A percentile compares a stretch with the other conserved stretches of the same genome.
Evolutionary conservation across 306 rosid genomes (phyloP).

Genomic region (Trichosanthes cucumerina): DNA sequence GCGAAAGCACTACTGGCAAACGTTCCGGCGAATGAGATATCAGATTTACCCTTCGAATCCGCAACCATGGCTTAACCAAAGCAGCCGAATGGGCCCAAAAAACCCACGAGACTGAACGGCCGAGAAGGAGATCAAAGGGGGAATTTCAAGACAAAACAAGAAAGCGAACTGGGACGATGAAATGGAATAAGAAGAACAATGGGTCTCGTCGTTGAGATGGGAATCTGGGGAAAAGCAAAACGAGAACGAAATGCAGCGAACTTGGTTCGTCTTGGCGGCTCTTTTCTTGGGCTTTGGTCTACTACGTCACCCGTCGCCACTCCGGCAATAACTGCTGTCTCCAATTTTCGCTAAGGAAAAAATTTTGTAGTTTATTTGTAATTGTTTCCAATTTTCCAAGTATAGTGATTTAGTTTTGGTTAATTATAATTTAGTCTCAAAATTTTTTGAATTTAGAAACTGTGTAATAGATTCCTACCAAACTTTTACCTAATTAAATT

Average conservation of each 20-base stretch:
- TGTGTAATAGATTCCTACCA: too few species aligned
- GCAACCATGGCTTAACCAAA: constrained; percentile 35
- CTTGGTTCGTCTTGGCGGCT: not conserved
- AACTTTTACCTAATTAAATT: too few species aligned
- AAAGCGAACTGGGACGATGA: not conserved
- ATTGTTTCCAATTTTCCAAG: too few species aligned
- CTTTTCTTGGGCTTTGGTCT: not conserved
- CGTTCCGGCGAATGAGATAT: constrained; percentile 50
- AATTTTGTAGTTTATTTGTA: too few species aligned
- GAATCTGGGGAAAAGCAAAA: constrained; percentile 18
- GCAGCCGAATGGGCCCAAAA: not conserved
- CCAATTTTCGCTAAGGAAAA: not conserved
- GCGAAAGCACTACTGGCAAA: constrained; percentile 59
- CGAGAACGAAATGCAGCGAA: not conserved
- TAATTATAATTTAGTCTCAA: too few species aligned
- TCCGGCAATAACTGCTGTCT: not conserved
- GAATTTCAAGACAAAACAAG: not conserved
- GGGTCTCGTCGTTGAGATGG: not conserved
- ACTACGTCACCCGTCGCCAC: not conserved
- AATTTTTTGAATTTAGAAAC: too few species aligned
- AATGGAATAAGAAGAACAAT: not conserved
- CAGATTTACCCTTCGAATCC: constrained; percentile 37
- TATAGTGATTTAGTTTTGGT: too few species aligned
- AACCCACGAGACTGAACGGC: not conserved
- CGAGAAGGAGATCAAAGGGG: not conserved